Evolutionary conservation across 805 yeast genomes (phyloP), one percentile per base, ranked within the genome.

Genomic region (Cyberlindnera amylophila): DNA sequence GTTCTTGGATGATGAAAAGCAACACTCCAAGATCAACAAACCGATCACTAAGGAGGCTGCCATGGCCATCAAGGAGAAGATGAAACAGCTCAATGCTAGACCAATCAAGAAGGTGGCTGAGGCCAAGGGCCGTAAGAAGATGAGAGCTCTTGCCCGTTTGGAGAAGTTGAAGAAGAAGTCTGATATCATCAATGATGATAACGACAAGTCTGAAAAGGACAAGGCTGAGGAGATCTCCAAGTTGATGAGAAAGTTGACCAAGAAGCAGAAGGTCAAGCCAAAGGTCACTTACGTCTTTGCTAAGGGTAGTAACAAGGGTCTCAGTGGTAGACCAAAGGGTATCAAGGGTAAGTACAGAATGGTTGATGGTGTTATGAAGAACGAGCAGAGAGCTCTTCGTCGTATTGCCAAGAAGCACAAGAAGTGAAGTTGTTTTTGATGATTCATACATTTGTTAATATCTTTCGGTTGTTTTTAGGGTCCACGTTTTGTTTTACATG

Each of bases 81-180:
- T 79, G 71, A 79, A 71, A 59, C 84, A 90, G 47, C 68, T 93
- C 63, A 93, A 93, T 65, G 97, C 99, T 10, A 81, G 99, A 64
- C 99, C 99, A 10, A 91, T 93, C 59, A 93, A 93, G 79, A 93
- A 93, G 77, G 97, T 93, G n/a, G 77, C 86, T 53, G 99, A 93
- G 67, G 99, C 99, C 5, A 82, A 87, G 62, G 97, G 96, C 18
- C 82, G 99, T 66, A 91, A 91, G 82, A 86, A 86, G 75, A 75
- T 86, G 86, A 81, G 96, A 65, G 95, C 97, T 4, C 72, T 84
- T 55, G 79, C 82, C 59, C 79, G 96, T 61, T 68, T 91, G 50
- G 97, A 90, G 62, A 84, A 85, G 67, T 66, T 91, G 59, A 86
- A 86, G 73, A 90, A 86, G 83, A 91, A 91, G 75, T 83, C 95